Conservation (phyloP, 352 stramenopile species). For the Phytopythium ostracodes region DNA sequence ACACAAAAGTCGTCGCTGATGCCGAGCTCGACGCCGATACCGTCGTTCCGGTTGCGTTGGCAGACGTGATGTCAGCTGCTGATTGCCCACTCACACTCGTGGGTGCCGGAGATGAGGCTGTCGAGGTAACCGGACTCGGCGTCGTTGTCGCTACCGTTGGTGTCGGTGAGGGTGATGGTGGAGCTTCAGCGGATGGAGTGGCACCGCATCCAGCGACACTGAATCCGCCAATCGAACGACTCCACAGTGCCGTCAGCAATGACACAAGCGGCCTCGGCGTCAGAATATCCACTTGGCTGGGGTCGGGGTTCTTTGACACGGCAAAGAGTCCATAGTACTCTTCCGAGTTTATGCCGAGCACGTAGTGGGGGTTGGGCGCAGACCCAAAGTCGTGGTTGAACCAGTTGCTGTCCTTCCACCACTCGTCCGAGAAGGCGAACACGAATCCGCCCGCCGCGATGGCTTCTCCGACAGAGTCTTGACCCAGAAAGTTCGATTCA, state of each 20-base stretch:
- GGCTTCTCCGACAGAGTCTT: constrained; percentile 21
- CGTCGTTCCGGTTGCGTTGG: neutral
- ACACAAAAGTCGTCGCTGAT: neutral
- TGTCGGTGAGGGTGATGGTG: neutral
- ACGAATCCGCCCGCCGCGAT: constrained; percentile 29
- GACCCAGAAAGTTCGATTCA: constrained; percentile 26
- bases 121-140: neutral
- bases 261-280: constrained; percentile 4
- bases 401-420: constrained; percentile 30
- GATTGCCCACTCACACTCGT: neutral
- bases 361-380: constrained; percentile 19
- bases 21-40: neutral
- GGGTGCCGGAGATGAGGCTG: neutral
- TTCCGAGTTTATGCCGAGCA: constrained; percentile 27
- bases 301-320: neutral
- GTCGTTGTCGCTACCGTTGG: neutral
- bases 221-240: neutral
- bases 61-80: neutral
- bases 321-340: constrained; percentile 31
- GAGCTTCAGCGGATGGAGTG: neutral
- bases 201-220: neutral
- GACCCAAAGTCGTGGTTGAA: constrained; percentile 23
- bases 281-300: neutral
- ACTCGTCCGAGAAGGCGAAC: constrained; percentile 38
- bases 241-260: constrained; percentile 5